Evolutionary conservation across 2,329 filamentous ascomycete species (phyloP).

Genomic region (Diaporthe sp.): DNA sequence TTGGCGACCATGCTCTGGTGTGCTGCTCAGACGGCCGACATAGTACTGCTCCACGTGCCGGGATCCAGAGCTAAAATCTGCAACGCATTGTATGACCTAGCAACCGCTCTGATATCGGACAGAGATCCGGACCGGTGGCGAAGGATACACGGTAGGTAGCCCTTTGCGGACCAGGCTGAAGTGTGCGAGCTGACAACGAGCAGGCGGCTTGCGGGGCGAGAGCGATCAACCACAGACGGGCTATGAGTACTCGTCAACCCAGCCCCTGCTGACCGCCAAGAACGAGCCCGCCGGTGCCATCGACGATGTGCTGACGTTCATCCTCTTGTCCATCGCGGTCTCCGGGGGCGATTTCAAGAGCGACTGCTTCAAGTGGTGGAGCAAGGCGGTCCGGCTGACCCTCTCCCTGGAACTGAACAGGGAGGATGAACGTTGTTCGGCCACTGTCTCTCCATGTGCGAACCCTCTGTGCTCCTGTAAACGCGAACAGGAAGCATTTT

Average conservation of each 20-base stretch:
- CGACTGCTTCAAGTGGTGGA: constrained; percentile 63
- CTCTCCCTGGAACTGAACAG: constrained; percentile 54
- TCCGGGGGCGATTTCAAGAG: constrained; percentile 64
- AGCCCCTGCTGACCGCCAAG: constrained; percentile 50
- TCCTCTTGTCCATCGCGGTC: constrained; percentile 60
- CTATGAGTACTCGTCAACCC: constrained; percentile 43
- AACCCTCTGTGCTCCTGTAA: constrained; percentile 52
- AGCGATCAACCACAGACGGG: constrained; percentile 49
- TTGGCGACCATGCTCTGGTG: constrained; percentile 64
- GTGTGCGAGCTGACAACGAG: neutral
- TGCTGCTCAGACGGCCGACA: constrained; percentile 62
- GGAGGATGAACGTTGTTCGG: constrained; percentile 52
- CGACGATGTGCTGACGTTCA: constrained; percentile 61
- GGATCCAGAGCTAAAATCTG: constrained; percentile 57
- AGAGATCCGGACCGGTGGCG: constrained; percentile 56
- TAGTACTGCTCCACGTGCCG: constrained; percentile 57
- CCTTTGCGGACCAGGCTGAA: neutral
- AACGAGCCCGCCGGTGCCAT: constrained; percentile 54
- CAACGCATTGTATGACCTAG: constrained; percentile 55
- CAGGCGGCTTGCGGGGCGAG: constrained; percentile 53
- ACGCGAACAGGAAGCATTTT: constrained; percentile 47
- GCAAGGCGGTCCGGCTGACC: constrained; percentile 57
- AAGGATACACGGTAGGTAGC: constrained; percentile 50
- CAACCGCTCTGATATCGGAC: constrained; percentile 52
- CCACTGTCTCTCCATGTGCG: constrained; percentile 47